Base-by-base conservation (phyloP, 768 basidiomycete genomes). In the Amanita molliuscula region DNA sequence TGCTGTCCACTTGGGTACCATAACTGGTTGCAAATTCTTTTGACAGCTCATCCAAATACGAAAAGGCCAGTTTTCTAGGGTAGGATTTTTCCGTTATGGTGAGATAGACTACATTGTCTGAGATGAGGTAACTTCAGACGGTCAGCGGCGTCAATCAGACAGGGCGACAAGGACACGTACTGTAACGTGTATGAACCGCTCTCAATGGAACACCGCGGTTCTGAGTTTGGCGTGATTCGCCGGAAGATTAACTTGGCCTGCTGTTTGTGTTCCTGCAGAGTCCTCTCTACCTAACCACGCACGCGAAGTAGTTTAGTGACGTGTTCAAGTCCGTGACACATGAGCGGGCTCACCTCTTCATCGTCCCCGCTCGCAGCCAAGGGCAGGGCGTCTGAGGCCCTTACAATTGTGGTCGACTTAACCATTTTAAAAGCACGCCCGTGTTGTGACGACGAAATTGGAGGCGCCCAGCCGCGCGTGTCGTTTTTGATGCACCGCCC, bases 161-260 rank as follows among this genome's bases (percentile, higher is more conserved):
- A 28, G 45, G 44, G 54, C 38, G 43, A 31, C 41, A 29, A 42
- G 43, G 44, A 21, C 25, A 78, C 90, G 58, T 55, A 97, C 95
- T 99, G 96, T 53, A 98, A 70, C n/a, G 92, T 94, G 65, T 93
- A 96, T 55, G 79, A 79, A 0, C 92, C 94, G 53, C 88, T 91
- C 64, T 99, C 96, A 58, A 99, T 98, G 4, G 92, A 96, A 65
- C 96, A 97, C 31, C 88, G 79, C 7, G 94, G 92, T 64, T 99
- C 96, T 18, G 89, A 84, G 65, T 97, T 93, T 40, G 91, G 81
- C 23, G 88, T 90, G 60, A 99, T 84, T 34, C 96, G 82, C 53
- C 94, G 79, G 65, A 97, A 97, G 59, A 99, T 85, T 58, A 99
- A 77, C 66, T 99, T 99, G 28, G 94, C 82, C 65, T 99, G 95